Evolutionary conservation across 495 filamentous ascomycete genomes (phyloP), one percentile per base, ranked within the genome.

Genomic region (Xylaria bambusicola): DNA sequence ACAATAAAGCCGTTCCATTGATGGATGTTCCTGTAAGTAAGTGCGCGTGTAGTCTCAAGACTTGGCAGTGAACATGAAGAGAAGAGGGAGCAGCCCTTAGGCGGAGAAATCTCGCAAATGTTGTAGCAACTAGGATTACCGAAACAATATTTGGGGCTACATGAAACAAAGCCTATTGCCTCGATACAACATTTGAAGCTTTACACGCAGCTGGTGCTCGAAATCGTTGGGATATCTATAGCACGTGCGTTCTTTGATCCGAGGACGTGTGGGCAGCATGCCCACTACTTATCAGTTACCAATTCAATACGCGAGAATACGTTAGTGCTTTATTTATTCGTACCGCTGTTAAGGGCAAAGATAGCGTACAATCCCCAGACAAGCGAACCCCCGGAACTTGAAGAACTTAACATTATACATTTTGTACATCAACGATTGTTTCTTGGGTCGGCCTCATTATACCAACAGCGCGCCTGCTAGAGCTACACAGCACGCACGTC

Each of bases 11-110:
- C 18, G 36, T 46, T 45, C 41, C 10, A 56, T 44, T 56, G 52
- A 46, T 46, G 52, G 52, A 56, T 56, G 40, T 55, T 55, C 38
- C 15, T 55, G 26, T 33, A 9, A 42, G 17, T 21, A 12, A n/a
- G n/a, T n/a, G n/a, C n/a, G 26, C 26, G 10, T 44, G 15, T 54
- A 38, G n/a, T n/a, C n/a, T n/a, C n/a, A n/a, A n/a, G 36, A 54
- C 24, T 54, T 54, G 52, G 36, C 27, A 49, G 42, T 38, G 31
- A 38, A 56, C 23, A 9, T 46, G 18, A 38, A 20, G 31, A 47
- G 9, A 33, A 35, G 18, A 36, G 42, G 47, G 29, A 46, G 17
- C 40, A 18, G 15, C 17, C 26, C 35, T 46, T 54, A 15, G 49
- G 49, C 31, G 40, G 27, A 56, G 40, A 46, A 35, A 10, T 36